phyloP scores from a whole-genome alignment of 1,284 basidiomycete genomes.

The Rhizopogon parksii region DNA sequence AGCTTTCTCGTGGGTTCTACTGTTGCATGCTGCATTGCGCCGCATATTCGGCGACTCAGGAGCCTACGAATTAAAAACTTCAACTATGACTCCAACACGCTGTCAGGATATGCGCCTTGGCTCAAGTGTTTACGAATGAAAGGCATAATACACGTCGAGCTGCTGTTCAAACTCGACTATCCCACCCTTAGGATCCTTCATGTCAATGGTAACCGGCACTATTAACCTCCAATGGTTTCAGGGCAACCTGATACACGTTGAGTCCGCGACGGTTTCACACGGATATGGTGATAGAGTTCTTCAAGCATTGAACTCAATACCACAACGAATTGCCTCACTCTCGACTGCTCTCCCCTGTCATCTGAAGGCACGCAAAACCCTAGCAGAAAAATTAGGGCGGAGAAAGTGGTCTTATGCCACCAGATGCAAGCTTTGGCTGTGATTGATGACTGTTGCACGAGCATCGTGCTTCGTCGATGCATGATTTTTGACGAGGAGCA shows the following conservation, averaged over 20 bases:
- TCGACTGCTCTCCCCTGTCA: not conserved
- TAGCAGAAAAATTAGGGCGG: not conserved
- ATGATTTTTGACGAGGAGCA: no score
- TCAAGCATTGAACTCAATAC: not conserved
- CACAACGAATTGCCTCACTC: not conserved
- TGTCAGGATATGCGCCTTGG: no score
- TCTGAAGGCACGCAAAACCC: no score
- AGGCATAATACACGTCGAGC: no score
- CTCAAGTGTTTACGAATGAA: no score
- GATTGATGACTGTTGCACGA: not conserved
- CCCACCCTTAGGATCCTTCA: not conserved
- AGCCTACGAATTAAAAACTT: not conserved
- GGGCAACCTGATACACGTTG: not conserved
- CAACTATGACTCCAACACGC: not conserved
- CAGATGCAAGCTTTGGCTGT: no score
- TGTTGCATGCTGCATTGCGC: no score
- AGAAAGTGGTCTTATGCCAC: not conserved
- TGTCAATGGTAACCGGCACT: not conserved
- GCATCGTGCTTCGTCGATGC: not conserved
- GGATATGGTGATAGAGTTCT: not conserved
- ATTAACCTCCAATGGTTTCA: not conserved
- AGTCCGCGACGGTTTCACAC: not conserved
- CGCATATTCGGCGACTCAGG: not conserved
- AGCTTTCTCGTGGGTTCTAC: no score
- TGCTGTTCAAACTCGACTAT: not conserved